Conservation (phyloP, 768 basidiomycete genomes). For the Astraeus odoratus region DNA sequence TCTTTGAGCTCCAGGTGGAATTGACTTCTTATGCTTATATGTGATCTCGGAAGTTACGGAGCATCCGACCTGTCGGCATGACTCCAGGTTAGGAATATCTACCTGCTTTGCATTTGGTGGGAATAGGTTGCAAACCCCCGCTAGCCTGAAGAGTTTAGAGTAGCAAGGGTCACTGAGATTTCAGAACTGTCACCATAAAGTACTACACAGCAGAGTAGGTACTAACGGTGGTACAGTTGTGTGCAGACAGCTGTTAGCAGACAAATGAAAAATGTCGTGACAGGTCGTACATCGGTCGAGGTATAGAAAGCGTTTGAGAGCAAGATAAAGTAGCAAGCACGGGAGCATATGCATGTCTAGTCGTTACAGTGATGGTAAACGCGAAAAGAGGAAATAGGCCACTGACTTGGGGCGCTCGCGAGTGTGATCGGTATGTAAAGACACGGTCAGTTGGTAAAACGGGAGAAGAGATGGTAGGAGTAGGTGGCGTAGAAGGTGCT, state of each 20-base stretch:
- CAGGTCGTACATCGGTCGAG: constrained; percentile 25
- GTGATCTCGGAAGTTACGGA: neutral
- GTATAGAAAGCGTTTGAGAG: constrained; percentile 27
- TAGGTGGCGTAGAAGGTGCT: constrained; percentile 22
- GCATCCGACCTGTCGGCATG: neutral
- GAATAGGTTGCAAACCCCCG: neutral
- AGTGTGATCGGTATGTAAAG: constrained; percentile 6
- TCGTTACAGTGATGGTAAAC: constrained; percentile 50
- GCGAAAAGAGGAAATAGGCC: constrained; percentile 17
- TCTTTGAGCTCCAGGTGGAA: neutral
- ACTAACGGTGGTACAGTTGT: constrained; percentile 8
- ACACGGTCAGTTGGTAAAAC: constrained; percentile 6
- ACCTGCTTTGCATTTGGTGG: neutral
- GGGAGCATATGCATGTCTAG: constrained; percentile 57
- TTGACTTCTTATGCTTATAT: neutral
- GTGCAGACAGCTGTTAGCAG: constrained; percentile 10
- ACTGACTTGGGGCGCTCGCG: constrained; percentile 11
- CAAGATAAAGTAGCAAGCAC: constrained; percentile 21
- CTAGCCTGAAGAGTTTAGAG: neutral
- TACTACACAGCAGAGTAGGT: constrained; percentile 10
- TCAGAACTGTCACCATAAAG: constrained; percentile 6
- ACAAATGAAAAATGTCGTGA: constrained; percentile 21
- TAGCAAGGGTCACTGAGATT: neutral
- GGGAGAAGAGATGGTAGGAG: constrained; percentile 8
- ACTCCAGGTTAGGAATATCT: neutral